Evolutionary conservation across 202 grass and related monocot species (phyloP), one percentile per base, ranked within the genome.

Genomic region (Alloteropsis angusta): DNA sequence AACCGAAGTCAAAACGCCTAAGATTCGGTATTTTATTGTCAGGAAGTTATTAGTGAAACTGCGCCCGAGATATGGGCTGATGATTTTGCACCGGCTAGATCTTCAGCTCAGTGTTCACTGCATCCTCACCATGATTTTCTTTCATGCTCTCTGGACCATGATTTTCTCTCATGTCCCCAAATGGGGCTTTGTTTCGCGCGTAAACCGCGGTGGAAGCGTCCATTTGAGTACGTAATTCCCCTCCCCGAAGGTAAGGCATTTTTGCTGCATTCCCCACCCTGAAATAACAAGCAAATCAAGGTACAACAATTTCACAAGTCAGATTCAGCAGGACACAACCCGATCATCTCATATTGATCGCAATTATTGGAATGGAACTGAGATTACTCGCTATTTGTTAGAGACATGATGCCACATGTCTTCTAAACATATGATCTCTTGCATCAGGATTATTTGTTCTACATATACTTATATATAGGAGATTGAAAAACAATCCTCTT

Each of bases 21-120:
- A 60, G 9, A 46, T 44, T 69, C 35, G 38, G 53, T 23, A n/a
- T 10, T 34, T 16, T 63, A 36, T 61, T 19, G 19, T 19, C 14
- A 78, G 5, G 46, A 28, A 11, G 37, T 39, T 39, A 8, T 60
- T 75, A 11, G 9, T 23, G 21, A 19, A 60, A n/a, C 21, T 60
- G 8, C 65, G 67, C 45, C 38, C 39, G 17, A 23, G 52, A 71
- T 58, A 18, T n/a, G n/a, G n/a, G n/a, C n/a, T n/a, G n/a, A n/a
- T n/a, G n/a, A 45, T 21, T 70, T 10, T 35, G 9, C 1, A 36
- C 5, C 3, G 12, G 49, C 60, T 87, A 87, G 21, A 87, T 83
- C 74, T 52, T 87, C 18, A 87, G 73, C 12, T 83, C 59, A 5
- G 85, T 83, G 42, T 73, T 50, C 22, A 74, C 59, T 17, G 59